A percentile compares a stretch with the other conserved stretches of the same genome.
Evolutionary conservation across 768 basidiomycete species (phyloP).

Genomic region (Rhizopogon vesiculosus): DNA sequence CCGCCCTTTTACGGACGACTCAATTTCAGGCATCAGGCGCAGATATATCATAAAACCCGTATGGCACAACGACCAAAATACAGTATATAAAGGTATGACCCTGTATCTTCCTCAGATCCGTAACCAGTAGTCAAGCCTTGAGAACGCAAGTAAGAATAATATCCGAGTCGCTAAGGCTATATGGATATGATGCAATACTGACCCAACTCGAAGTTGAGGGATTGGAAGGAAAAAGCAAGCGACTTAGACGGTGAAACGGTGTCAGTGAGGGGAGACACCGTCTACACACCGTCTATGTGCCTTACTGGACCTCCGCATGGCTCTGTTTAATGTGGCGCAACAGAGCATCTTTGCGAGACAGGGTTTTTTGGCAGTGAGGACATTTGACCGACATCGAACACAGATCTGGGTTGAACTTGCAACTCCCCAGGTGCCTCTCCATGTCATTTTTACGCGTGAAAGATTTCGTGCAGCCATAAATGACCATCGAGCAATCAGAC

Average conservation of each 20-base stretch:
- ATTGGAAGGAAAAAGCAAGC: neutral
- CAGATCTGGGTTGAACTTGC: neutral
- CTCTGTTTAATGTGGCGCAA: constrained; percentile 15
- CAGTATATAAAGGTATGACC: neutral
- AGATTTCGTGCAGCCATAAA: neutral
- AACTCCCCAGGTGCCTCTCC: neutral
- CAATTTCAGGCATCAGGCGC: no score
- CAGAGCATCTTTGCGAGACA: constrained; percentile 25
- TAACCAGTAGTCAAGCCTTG: neutral
- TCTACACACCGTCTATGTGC: neutral
- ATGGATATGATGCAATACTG: neutral
- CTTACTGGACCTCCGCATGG: constrained; percentile 5
- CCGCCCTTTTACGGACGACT: no score
- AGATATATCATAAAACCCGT: no score
- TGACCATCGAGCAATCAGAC: neutral
- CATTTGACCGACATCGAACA: constrained; percentile 3
- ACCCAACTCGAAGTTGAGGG: neutral
- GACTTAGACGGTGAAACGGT: neutral
- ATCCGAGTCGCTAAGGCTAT: neutral
- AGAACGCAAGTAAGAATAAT: neutral
- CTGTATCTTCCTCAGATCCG: neutral
- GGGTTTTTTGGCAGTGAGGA: constrained; percentile 9
- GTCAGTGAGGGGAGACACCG: neutral
- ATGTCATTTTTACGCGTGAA: constrained; percentile 4
- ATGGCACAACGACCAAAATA: no score